phyloP scores from a whole-genome alignment of 202 grass and related monocot species.

The Brachypodium distachyon region DNA sequence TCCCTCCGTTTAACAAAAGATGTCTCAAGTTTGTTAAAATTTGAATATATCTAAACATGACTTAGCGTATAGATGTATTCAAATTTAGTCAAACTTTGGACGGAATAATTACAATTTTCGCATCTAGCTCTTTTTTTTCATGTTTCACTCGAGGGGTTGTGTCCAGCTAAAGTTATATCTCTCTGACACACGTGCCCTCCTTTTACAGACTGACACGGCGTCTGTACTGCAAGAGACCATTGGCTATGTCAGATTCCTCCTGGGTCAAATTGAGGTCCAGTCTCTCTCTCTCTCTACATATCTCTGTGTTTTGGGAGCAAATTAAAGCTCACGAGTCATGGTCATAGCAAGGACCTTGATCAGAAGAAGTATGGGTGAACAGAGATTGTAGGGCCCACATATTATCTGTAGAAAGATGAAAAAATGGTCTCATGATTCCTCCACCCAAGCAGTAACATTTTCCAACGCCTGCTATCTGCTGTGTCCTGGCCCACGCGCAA shows the following conservation, averaged over 20 bases:
- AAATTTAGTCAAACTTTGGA: no score
- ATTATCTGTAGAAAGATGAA: slow-evolving; percentile 6
- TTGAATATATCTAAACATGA: no score
- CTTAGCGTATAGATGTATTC: no score
- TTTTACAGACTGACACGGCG: slow-evolving; percentile 99
- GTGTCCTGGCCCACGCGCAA: slow-evolving; percentile 1
- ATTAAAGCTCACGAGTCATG: background rate
- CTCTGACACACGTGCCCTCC: slow-evolving; percentile 53
- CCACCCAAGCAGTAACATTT: background rate
- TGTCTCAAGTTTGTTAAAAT: no score
- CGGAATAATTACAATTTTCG: slow-evolving; percentile 28
- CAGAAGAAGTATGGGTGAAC: slow-evolving; percentile 11
- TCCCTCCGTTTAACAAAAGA: no score
- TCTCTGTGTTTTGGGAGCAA: background rate
- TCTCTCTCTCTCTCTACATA: background rate
- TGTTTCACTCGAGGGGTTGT: slow-evolving; percentile 42
- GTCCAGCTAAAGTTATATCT: slow-evolving; percentile 43
- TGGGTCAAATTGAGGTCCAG: slow-evolving; percentile 97
- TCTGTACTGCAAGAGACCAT: slow-evolving; percentile 97
- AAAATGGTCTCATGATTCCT: background rate
- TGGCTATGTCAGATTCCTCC: slow-evolving; percentile 99
- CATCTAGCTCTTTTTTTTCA: slow-evolving; percentile 27
- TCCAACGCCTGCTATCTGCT: background rate
- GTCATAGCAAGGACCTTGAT: slow-evolving; percentile 17
- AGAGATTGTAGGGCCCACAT: background rate